Evolutionary conservation across 768 basidiomycete genomes (phyloP), one percentile per base, ranked within the genome.

Genomic region (Suillus lakei): DNA sequence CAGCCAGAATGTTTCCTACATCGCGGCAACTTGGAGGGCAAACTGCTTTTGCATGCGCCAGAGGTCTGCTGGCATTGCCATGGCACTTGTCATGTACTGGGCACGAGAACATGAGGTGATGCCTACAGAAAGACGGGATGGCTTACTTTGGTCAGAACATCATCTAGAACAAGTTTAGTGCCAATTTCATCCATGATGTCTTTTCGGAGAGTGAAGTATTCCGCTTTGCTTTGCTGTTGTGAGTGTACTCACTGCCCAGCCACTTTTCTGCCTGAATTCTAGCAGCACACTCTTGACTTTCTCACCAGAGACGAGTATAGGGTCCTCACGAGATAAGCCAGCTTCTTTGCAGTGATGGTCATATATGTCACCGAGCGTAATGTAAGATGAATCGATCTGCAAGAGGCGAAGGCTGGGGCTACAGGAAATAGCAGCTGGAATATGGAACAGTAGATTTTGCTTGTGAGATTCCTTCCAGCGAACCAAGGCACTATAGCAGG

Each of bases 21-120:
- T n/a, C n/a, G 92, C 86, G 7, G 98, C 95, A 43, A 95, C 82
- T 73, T 99, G 96, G 48, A 91, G 76, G 10, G 96, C 91, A 77
- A 99, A 98, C 78, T 98, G 96, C 80, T 98, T 99, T 65, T 97
- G 89, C 88, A 99, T 95, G 66, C 93, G 86, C 97, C 97, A 99
- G 4, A 99, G 84, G 70, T 96, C 93, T 64, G 87, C 86, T 5
- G 96, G 88, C 2, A 85, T 86, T 53, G 84, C 80, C 93, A 98
- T 97, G 28, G 91, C 91, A 39, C 86, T 87, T 46, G 88, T 83
- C 92, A 99, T 93, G 76, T 96, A 99, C 98, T 99, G 63, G 41
- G 4, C 60, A 60, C 67, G 32, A 61, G 55, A 50, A 28, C 41
- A 46, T 26, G 48, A 39, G 48, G 18, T 26, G 59, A 12, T 28